These are phyloP conservation scores for Leucosporidium yakuticum DNA, from an alignment of 768 basidiomycete genomes.

Conservation along the genomic window DNA sequence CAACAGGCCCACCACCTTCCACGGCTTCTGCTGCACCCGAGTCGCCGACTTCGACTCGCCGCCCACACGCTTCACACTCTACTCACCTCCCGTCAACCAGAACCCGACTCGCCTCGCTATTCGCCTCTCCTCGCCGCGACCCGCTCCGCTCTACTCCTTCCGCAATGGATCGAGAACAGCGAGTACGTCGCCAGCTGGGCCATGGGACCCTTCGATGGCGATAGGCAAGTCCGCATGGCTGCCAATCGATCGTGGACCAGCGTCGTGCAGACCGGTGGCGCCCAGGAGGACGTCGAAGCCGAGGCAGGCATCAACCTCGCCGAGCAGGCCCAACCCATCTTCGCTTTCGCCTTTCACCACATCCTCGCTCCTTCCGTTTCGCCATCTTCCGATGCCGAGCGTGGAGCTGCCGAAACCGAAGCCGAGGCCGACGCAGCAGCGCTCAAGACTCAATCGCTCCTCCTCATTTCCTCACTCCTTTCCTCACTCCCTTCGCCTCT, in stretches of 20 bases:
- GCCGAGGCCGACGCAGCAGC: conserved; percentile 10
- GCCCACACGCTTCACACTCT: conserved; percentile 59
- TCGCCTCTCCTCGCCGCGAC: conserved; percentile 46
- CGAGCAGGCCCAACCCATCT: conserved; percentile 21
- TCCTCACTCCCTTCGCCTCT: conserved; percentile 18
- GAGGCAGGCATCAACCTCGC: conserved; percentile 19
- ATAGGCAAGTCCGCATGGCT: conserved; percentile 54
- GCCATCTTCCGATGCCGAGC: background rate
- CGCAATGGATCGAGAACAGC: conserved; percentile 51
- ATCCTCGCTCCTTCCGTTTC: background rate
- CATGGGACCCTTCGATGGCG: conserved; percentile 64
- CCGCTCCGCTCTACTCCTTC: conserved; percentile 52
- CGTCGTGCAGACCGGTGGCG: background rate
- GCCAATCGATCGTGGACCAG: conserved; percentile 43
- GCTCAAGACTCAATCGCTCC: conserved; percentile 25
- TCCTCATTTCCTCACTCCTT: conserved; percentile 20
- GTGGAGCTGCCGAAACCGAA: background rate
- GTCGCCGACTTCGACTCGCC: conserved; percentile 63
- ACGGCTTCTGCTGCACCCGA: conserved; percentile 69
- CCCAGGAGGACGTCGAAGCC: background rate
- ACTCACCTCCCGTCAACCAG: conserved; percentile 52
- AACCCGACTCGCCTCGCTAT: conserved; percentile 43
- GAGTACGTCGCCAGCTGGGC: conserved; percentile 68
- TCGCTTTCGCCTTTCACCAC: conserved; percentile 18
- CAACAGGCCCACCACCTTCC: conserved; percentile 81